A percentile compares a stretch with the other conserved stretches of the same genome.
Conservation (phyloP, 2,329 filamentous ascomycete genomes). For the Myriosclerotinia curreyana region DNA sequence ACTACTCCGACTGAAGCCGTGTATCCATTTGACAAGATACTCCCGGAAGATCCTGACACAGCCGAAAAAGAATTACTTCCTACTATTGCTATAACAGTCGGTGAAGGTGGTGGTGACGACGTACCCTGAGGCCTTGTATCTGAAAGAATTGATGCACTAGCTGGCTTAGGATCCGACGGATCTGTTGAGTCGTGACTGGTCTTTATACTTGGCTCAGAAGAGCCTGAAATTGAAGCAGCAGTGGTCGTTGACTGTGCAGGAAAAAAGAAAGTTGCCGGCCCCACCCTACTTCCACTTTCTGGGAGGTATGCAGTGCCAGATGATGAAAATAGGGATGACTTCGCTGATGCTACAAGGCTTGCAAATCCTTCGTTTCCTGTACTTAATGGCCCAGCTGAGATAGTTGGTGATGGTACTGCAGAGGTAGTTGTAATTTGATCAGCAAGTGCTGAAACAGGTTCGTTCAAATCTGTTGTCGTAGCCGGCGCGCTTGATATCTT, state of each 20-base stretch:
- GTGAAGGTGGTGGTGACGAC: slow-evolving; percentile 13
- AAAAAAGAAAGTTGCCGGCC: background rate
- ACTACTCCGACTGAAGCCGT: slow-evolving; percentile 22
- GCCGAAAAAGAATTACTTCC: slow-evolving; percentile 23
- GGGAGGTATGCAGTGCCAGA: background rate
- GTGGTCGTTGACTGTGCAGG: background rate
- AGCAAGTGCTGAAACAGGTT: background rate
- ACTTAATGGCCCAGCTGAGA: slow-evolving; percentile 1
- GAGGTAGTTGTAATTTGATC: background rate
- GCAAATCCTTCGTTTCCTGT: slow-evolving; percentile 3
- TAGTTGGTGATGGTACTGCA: background rate
- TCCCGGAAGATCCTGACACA: slow-evolving; percentile 23
- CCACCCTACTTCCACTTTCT: background rate
- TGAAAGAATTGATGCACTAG: background rate
- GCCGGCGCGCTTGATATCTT: background rate
- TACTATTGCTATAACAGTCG: slow-evolving; percentile 21
- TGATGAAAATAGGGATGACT: background rate
- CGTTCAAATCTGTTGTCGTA: background rate
- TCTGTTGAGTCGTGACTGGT: background rate
- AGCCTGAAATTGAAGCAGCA: background rate
- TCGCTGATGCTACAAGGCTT: background rate
- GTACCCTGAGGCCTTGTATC: slow-evolving; percentile 2
- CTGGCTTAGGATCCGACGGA: background rate
- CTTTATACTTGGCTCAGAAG: background rate
- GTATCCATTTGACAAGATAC: slow-evolving; percentile 25